Evolutionary conservation across 2,329 filamentous ascomycete genomes (phyloP).

Genomic region (Colletotrichum sidae): DNA sequence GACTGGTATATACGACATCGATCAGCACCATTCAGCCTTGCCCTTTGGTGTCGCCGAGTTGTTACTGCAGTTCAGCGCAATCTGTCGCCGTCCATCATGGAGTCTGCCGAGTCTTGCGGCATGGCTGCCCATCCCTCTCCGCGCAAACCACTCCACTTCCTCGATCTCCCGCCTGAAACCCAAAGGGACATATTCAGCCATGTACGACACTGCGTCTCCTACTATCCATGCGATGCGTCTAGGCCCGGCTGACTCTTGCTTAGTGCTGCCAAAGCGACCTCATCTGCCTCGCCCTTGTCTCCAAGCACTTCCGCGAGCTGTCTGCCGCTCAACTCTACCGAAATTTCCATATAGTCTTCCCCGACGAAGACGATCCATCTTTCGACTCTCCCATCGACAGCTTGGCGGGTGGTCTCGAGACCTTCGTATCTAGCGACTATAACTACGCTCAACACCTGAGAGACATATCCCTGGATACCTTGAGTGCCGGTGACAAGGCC

Average conservation of each 20-base stretch:
- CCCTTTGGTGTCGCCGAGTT: background rate
- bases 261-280: slow-evolving; percentile 66
- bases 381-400: slow-evolving; percentile 67
- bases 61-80: slow-evolving; percentile 1
- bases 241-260: slow-evolving; percentile 1
- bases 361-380: slow-evolving; percentile 66
- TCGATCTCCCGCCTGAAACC: slow-evolving; percentile 60
- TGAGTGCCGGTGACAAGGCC: slow-evolving; percentile 63
- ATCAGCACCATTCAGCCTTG: too few species aligned
- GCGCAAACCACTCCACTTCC: slow-evolving; percentile 46
- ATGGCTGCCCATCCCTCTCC: slow-evolving; percentile 41
- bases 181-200: slow-evolving; percentile 61
- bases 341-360: slow-evolving; percentile 70
- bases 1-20: too few species aligned
- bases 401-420: slow-evolving; percentile 69
- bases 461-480: slow-evolving; percentile 67
- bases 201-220: slow-evolving; percentile 46
- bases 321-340: slow-evolving; percentile 70
- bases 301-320: slow-evolving; percentile 66
- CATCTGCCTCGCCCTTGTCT: slow-evolving; percentile 69
- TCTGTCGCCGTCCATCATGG: slow-evolving; percentile 46
- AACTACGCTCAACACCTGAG: slow-evolving; percentile 70
- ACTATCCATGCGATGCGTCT: slow-evolving; percentile 19
- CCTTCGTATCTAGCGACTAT: slow-evolving; percentile 72
- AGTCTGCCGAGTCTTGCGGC: slow-evolving; percentile 47